Base-by-base conservation (phyloP, 805 yeast species). In the Wickerhamomyces chaumierensis region DNA sequence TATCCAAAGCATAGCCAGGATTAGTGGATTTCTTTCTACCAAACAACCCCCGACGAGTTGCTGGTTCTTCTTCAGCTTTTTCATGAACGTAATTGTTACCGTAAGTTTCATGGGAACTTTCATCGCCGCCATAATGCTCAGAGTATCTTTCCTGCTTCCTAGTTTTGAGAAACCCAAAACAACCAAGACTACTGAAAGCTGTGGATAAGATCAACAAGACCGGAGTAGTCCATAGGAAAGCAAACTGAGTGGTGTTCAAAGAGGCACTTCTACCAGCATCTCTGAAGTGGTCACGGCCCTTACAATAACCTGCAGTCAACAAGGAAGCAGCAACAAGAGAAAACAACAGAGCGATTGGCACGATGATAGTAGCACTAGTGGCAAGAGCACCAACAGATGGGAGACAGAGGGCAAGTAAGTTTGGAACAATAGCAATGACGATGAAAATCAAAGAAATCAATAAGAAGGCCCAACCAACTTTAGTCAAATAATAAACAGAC, bases 391-490 rank as follows among this genome's bases (percentile, higher is more conserved):
- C 11, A 7, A 21, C 25, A 6, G 6, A 7, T 14, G 55, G 51
- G 2, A 51, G 23, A 38, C 52, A 55, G 35, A 54, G 42, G 16
- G 50, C 43, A 3, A 52, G 34, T 3, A 46, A 16, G 7, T 54
- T 45, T 31, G 71, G 68, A 15, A 73, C 12, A 32, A 79, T 46
- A 1, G 81, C 64, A 14, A 72, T 35, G 4, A 71, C 58, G 14
- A 74, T 58, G 53, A 79, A 79, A 18, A 71, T 56, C 38, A 81
- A 57, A 2, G 77, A 81, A 46, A 79, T 62, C 36, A 76, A 52
- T 50, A 71, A 60, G 63, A 81, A 78, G 3, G 81, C 75, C 69
- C 75, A 78, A 8, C 76, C 78, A 50, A 79, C 71, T 48, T 90
- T 73, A 16, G 85, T 70, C 52, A 80, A 60, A 60, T 77, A 80